Evolutionary conservation across 1,139 yeast species (phyloP), one percentile per base, ranked within the genome.

Genomic region (Debaryomyces subglobosus): DNA sequence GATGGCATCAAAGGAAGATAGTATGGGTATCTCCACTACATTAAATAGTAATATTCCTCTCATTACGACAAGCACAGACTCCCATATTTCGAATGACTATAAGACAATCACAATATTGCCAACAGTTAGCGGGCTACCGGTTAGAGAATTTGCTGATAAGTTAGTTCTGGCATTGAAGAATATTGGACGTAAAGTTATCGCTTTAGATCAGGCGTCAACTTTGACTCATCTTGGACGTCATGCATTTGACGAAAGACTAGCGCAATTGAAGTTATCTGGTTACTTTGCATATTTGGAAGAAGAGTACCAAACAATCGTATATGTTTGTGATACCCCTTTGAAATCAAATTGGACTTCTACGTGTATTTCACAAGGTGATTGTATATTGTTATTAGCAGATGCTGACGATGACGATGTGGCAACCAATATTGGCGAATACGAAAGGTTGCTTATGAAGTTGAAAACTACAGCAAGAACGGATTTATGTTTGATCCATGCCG

Each of bases 351-450:
- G 99, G 99, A 90, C 97, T 0, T 80, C 84, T 8, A 89, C 97
- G 0, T 94, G 99, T 65, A 87, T 94, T 43, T 83, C 95, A 5
- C 98, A 92, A 65, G 98, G 97, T 10, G 99, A 94, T 65, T 92
- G 97, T 69, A 83, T 89, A 23, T 65, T 87, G 30, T 66, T 88
- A 12, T 63, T 87, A 16, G 94, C 92, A 0, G 88, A 86, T 67
- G 86, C 91, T 3, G 78, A 73, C 24, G 74, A 83, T 48, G 85
- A 87, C 3, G 71, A 74, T 5, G 78, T 82, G 2, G 84, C 85
- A 5, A 84, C 91, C 0, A 81, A 82, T 24, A 76, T 89, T 39
- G 97, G 98, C 3, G 97, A 91, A 48, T 91, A 85, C 62, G 99
- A 94, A 65, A 76, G 86, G 44, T 64, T 90, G 18, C 68, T 94